Base-by-base conservation (phyloP, 2,329 filamentous ascomycete genomes). In the Chrysoporthe puriensis region DNA sequence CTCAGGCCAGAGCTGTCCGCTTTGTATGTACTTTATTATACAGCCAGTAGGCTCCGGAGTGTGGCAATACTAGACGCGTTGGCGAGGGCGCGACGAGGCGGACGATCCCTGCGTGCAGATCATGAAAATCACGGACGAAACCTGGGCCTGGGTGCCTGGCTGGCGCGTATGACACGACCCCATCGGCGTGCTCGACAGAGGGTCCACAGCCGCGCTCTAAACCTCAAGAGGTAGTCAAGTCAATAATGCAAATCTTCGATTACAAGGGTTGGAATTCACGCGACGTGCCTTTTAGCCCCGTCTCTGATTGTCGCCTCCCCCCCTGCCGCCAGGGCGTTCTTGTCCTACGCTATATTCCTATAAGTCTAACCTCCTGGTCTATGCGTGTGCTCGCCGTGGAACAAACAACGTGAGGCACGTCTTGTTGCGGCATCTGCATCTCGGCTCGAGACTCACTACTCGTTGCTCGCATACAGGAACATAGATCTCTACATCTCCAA, bases 221-320 rank as follows among this genome's bases (percentile, higher is more conserved):
- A 14, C 68, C 66, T 9, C 46, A 70, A 65, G 44, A 36, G 58
- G 68, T 40, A 70, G 40, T 62, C 36, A 64, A 68, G 68, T 70
- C 65, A 68, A 70, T 68, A 70, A 62, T 40, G 54, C 48, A 63
- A 52, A 50, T 36, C 36, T 36, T 58, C 44, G 42, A 46, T 57
- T 54, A 40, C 61, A 42, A 43, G 66, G 48, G 34, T 50, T 52
- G 66, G 16, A 62, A 59, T 59, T 44, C 36, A 66, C 67, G 63
- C 67, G 67, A 68, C 66, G 57, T 68, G 66, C 42, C 58, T 46
- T 34, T 61, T 32, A 2, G 21, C 21, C 48, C 21, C 21, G 32
- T 32, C 16, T 16, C 50, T 54, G 9, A 26, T 54, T 54, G 26
- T 61, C 44, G 59, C 59, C 59, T n/a, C 32, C 42, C 58, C 40